phyloP scores from a whole-genome alignment of 2,329 filamentous ascomycete genomes.

The Clonostachys solani region DNA sequence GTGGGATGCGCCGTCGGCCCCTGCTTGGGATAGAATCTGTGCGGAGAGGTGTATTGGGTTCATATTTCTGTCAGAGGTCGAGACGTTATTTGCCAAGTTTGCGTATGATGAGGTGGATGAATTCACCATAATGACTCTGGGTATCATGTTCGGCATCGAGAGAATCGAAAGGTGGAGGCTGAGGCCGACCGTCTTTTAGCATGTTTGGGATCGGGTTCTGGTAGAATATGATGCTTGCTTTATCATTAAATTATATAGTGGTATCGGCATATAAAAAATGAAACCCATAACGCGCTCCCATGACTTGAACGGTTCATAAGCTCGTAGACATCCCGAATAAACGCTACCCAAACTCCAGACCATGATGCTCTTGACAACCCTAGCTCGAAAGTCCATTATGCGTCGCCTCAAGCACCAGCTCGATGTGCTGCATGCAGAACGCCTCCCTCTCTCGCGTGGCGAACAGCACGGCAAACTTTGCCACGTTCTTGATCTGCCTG shows the following conservation, averaged over 20 bases:
- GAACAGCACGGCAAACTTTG: slow-evolving; percentile 13
- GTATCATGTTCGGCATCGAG: neutral
- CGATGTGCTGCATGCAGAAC: neutral
- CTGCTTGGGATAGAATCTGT: slow-evolving; percentile 10
- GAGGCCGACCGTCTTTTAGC: too few relatives aligned
- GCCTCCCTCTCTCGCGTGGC: neutral
- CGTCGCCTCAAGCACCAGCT: neutral
- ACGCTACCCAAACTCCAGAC: too few relatives aligned
- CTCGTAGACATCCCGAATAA: too few relatives aligned
- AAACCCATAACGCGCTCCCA: too few relatives aligned
- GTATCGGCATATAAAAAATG: too few relatives aligned
- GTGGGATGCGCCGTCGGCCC: slow-evolving; percentile 16
- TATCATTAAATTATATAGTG: too few relatives aligned
- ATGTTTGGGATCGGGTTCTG: too few relatives aligned
- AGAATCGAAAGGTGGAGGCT: neutral
- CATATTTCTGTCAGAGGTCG: neutral
- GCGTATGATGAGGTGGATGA: neutral
- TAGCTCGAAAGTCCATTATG: neutral
- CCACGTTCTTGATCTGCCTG: slow-evolving; percentile 44
- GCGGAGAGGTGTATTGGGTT: slow-evolving; percentile 9
- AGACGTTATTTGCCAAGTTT: neutral
- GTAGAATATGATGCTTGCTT: too few relatives aligned
- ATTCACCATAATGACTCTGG: neutral
- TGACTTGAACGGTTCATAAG: too few relatives aligned
- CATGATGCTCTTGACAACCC: too few relatives aligned